Base-by-base conservation (phyloP, 2,329 filamentous ascomycete genomes). In the Colletotrichum lentis region DNA sequence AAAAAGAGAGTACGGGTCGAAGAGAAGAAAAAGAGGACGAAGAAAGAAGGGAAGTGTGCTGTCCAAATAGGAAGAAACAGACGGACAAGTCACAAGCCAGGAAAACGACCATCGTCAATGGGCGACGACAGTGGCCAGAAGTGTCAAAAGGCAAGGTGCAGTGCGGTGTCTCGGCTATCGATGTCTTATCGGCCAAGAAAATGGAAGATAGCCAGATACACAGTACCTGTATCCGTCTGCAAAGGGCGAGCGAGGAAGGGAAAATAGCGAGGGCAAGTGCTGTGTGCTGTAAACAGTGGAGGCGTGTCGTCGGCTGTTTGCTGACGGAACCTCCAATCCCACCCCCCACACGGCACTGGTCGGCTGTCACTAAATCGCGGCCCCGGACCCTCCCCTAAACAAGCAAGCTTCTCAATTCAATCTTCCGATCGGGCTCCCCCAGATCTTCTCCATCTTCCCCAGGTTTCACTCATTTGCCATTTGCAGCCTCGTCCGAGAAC, bases 371-470 rank as follows among this genome's bases (percentile, higher is more conserved):
- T 27, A 27, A 27, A 27, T 27, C 52, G 44, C 31, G 20, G 55
- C 53, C 44, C 53, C 57, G 18, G 57, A 60, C 35, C n/a, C 27
- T 7, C 27, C 27, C 27, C n/a, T n/a, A n/a, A 27, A 27, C 5
- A 27, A 27, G 5, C 53, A 50, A 64, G 53, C 62, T 43, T 64
- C 27, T 7, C 53, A 64, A 67, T 54, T 64, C 61, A 55, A 58
- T 43, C 27, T 52, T 52, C 56, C 55, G 62, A 69, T 69, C 66
- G 65, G 65, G 62, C 57, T 67, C 63, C 67, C 65, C 67, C 67
- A 69, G 67, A 69, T 67, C 57, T 69, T 69, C 58, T 67, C 62
- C 67, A 69, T 59, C 64, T 67, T 69, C 67, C 64, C 64, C 63
- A 52, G 67, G 67, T 69, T 69, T 61, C 66, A 69, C 10, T 66